Base-by-base conservation (phyloP, 2,329 filamentous ascomycete genomes). In the Xylaria sp. region DNA sequence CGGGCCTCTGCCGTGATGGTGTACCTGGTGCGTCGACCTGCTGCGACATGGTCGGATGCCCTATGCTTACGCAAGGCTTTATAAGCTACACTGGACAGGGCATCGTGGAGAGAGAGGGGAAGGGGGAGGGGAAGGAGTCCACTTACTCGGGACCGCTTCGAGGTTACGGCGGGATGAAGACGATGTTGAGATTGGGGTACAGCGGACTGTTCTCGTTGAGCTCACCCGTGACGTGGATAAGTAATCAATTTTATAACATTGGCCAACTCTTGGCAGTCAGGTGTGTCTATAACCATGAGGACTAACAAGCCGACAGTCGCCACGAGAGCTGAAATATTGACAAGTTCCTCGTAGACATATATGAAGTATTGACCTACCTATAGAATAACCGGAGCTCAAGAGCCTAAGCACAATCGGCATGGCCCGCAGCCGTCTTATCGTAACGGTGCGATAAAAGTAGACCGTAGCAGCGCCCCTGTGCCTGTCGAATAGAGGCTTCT, bases 1-100 rank as follows among this genome's bases (percentile, higher is more conserved):
- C 68, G 4, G 68, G 68, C 32, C 48, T 42, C 48, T 69, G 68
- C n/a, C 68, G 68, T 10, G 62, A 42, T 44, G 54, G 54, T 32
- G 54, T 59, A 37, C 44, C 53, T 42, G 44, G 44, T 18, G 42
- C 54, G 16, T 64, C 62, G 32, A 58, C 42, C 42, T 50, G 62
- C 44, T 58, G 62, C 35, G 54, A 37, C 61, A 63, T 64, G 32
- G 44, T 59, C 25, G 54, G 59, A 6, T 59, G 44, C 54, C 62
- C 54, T 32, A 54, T 58, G 62, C 62, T 64, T 51, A 64, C 32
- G 40, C 42, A 64, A 58, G n/a, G 44, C 53, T 64, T 64, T 51
- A 16, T 64, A 64, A 64, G 62, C 62, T 42, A 32, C 44, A 23
- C 42, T 64, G 62, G n/a, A 47, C 54, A 64, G 54, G 62, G 62